These are phyloP conservation scores for Monarda citriodora DNA, from an alignment of 305 asterid species.

Conservation along the genomic window DNA sequence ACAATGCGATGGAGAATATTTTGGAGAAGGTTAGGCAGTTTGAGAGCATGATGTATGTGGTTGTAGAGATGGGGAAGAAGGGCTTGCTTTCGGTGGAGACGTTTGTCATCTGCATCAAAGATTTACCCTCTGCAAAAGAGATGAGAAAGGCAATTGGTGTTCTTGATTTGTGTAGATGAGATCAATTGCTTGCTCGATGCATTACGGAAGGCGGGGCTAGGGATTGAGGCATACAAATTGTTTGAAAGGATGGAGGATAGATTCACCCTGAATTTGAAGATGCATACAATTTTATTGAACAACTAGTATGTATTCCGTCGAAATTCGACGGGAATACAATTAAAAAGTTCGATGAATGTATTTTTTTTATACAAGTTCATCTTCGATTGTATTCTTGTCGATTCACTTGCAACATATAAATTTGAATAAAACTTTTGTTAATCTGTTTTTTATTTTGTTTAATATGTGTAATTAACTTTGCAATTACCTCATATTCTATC, in stretches of 20 bases:
- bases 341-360: too few species aligned
- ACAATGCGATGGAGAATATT: slow-evolving; percentile 65
- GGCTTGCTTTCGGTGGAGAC: slow-evolving; percentile 70
- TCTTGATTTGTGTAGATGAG: slow-evolving; percentile 66
- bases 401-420: too few species aligned
- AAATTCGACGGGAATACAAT: too few species aligned
- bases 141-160: slow-evolving; percentile 79
- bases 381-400: too few species aligned
- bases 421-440: too few species aligned
- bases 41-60: slow-evolving; percentile 83
- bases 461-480: too few species aligned
- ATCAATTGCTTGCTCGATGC: slow-evolving; percentile 84
- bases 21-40: slow-evolving; percentile 89
- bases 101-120: slow-evolving; percentile 53
- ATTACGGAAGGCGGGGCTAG: slow-evolving; percentile 84
- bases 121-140: slow-evolving; percentile 91
- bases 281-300: slow-evolving; percentile 69
- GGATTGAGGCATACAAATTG: slow-evolving; percentile 74
- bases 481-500: too few species aligned
- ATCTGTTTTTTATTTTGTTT: too few species aligned
- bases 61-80: slow-evolving; percentile 91
- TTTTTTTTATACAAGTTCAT: too few species aligned
- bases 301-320: too few species aligned
- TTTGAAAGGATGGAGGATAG: slow-evolving; percentile 71
- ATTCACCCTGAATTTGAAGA: slow-evolving; percentile 63